Base-by-base conservation (phyloP, 2,329 filamentous ascomycete genomes). In the Neofusicoccum cordaticola region DNA sequence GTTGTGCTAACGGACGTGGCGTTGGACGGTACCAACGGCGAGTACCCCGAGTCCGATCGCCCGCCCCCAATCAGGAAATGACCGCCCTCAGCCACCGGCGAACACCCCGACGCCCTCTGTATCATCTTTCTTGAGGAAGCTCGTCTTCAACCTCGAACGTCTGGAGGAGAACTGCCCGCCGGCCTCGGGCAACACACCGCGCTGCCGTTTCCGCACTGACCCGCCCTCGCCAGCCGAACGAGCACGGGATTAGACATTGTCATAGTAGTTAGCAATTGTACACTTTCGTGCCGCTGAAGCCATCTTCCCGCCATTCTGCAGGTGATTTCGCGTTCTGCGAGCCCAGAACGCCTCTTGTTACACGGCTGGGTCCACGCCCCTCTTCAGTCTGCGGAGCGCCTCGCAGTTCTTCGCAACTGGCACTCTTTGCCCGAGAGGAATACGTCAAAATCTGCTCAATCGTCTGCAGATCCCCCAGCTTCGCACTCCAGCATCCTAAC, bases 41-140 rank as follows among this genome's bases (percentile, higher is more conserved):
- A 60, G 56, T 37, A 47, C 41, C 41, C 56, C 56, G 56, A 48
- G 6, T 47, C 56, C 56, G 42, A 57, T n/a, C 52, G 19, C 37
- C 39, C 39, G n/a, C 52, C 39, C 52, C 39, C 7, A 60, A 60
- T 35, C 31, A 37, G 56, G 56, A 15, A 60, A 22, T 27, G 56
- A 60, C 41, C 31, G 1, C 31, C 56, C 41, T 13, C 42, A 3
- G 42, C 42, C 56, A 47, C 42, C 56, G 56, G 56, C 56, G 56
- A 35, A 31, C 50, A 39, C 31, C 22, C 50, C 50, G 50, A 52
- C 13, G 15, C n/a, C 15, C 13, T 51, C 50, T 52, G 34, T 19
- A 12, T 37, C 3, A 45, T n/a, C 27, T 19, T 42, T 22, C 6
- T 19, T 19, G 22, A 22, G 42, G 27, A 22, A 45, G 17, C 42